These are phyloP conservation scores for Amanita exitialis DNA, from an alignment of 768 basidiomycete species.

Conservation along the genomic window DNA sequence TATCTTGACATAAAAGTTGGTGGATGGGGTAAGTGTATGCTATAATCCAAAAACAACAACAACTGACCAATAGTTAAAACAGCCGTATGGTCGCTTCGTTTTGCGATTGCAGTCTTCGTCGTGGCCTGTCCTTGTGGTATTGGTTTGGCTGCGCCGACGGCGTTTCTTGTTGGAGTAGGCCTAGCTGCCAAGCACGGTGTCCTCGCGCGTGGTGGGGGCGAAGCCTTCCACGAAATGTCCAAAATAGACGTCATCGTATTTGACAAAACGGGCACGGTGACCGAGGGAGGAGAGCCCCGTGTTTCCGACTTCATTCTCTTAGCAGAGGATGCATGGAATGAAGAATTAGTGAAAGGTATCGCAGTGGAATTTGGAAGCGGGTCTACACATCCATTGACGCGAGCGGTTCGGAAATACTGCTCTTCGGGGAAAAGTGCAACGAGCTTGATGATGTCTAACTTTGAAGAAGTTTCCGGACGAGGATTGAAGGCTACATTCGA, in stretches of 20 bases:
- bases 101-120: conserved; percentile 75
- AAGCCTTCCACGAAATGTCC: conserved; percentile 78
- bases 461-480: conserved; percentile 58
- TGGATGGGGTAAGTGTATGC: conserved; percentile 48
- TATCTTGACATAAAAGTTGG: conserved; percentile 47
- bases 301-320: conserved; percentile 38
- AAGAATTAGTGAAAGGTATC: conserved; percentile 35
- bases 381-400: conserved; percentile 57
- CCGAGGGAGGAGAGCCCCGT: conserved; percentile 43
- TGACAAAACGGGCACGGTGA: conserved; percentile 85
- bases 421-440: conserved; percentile 5
- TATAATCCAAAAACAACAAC: background rate
- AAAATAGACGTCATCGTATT: conserved; percentile 69
- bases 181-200: conserved; percentile 73
- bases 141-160: conserved; percentile 79
- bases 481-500: conserved; percentile 48
- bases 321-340: conserved; percentile 19
- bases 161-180: conserved; percentile 75
- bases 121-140: conserved; percentile 85
- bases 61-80: background rate
- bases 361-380: conserved; percentile 45
- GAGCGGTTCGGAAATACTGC: conserved; percentile 45
- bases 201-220: conserved; percentile 78
- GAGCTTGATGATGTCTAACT: conserved; percentile 11
- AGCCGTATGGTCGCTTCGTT: conserved; percentile 73